phyloP scores from a whole-genome alignment of 192 early-diverging fungal genomes.

The Linderina pennispora region DNA sequence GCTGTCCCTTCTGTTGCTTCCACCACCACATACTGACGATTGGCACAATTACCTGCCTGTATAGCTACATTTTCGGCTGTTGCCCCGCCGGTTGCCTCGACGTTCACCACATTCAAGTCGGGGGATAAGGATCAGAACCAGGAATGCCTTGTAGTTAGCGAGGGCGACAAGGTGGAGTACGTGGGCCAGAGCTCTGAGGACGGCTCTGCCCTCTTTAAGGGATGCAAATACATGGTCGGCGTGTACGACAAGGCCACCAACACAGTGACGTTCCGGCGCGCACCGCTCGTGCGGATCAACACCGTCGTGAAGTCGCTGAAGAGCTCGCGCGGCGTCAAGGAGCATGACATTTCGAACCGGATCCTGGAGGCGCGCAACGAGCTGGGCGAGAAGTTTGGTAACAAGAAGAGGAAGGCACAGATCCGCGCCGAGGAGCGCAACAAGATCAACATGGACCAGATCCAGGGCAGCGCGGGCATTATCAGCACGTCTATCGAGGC shows the following conservation, averaged over 20 bases:
- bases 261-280: constrained; percentile 62
- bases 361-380: constrained; percentile 61
- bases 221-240: constrained; percentile 66
- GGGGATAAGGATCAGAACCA: constrained; percentile 7
- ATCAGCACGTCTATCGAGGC: constrained; percentile 68
- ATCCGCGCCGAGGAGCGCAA: constrained; percentile 83
- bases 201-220: constrained; percentile 30
- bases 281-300: constrained; percentile 59
- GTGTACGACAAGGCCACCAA: constrained; percentile 65
- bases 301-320: constrained; percentile 66
- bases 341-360: constrained; percentile 30
- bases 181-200: constrained; percentile 65
- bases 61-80: constrained; percentile 30
- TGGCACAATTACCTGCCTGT: not conserved
- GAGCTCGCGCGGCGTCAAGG: constrained; percentile 43
- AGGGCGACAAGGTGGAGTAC: constrained; percentile 71
- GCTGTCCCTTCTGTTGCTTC: too few relatives aligned
- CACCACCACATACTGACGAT: too few relatives aligned
- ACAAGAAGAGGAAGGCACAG: constrained; percentile 77
- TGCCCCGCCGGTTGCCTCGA: constrained; percentile 28
- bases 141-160: constrained; percentile 50
- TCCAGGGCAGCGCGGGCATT: constrained; percentile 56
- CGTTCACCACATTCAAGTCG: constrained; percentile 32
- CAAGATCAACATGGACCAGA: constrained; percentile 64
- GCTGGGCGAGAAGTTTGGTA: constrained; percentile 90